Conservation (phyloP, 2,329 filamentous ascomycete genomes). For the Fusarium albidum region DNA sequence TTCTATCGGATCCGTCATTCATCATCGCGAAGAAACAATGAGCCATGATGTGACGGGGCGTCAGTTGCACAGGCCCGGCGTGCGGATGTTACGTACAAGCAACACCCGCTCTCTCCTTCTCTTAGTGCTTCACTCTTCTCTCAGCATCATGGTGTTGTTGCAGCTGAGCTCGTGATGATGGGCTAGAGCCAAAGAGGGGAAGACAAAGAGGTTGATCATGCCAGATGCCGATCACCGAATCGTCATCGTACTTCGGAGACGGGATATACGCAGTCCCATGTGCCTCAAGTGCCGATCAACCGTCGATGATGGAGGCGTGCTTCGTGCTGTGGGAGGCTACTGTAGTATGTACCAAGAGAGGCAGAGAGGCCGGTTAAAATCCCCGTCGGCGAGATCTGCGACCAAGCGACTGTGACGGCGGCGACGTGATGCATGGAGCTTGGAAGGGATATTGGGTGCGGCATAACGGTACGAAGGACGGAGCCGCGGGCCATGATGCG, state of each 20-base stretch:
- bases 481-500: not conserved
- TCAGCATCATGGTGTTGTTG: not conserved
- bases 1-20: slow-evolving; percentile 5
- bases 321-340: not conserved
- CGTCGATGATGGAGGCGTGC: not conserved
- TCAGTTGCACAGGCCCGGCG: slow-evolving; percentile 7
- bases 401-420: slow-evolving; percentile 24
- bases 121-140: slow-evolving; percentile 12
- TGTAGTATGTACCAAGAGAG: no score
- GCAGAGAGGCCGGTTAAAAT: slow-evolving; percentile 23
- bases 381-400: slow-evolving; percentile 32
- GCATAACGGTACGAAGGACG: slow-evolving; percentile 11
- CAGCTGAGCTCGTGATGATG: slow-evolving; percentile 9
- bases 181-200: slow-evolving; percentile 22
- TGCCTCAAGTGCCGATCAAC: slow-evolving; percentile 18
- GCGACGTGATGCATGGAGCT: slow-evolving; percentile 21
- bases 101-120: slow-evolving; percentile 10
- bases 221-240: slow-evolving; percentile 21
- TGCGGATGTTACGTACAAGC: slow-evolving; percentile 31
- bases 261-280: slow-evolving; percentile 5
- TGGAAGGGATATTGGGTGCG: slow-evolving; percentile 18
- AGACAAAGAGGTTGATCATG: slow-evolving; percentile 18
- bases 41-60: slow-evolving; percentile 15
- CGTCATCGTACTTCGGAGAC: slow-evolving; percentile 17
- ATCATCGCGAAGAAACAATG: slow-evolving; percentile 6